phyloP scores from a whole-genome alignment of 2,329 filamentous ascomycete genomes.

The Sporothrix brasiliensis region DNA sequence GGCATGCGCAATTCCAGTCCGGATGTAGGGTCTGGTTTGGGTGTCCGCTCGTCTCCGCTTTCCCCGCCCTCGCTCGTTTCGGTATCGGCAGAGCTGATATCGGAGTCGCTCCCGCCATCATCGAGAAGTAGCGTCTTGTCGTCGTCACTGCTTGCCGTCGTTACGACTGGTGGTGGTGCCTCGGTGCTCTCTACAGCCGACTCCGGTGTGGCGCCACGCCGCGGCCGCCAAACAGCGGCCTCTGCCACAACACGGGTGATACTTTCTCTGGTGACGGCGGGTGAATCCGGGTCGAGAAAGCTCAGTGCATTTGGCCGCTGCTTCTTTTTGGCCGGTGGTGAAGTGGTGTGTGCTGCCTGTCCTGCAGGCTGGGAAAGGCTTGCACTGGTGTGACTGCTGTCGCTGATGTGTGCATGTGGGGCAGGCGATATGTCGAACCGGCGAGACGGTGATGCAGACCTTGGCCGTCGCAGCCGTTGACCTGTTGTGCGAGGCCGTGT shows the following conservation, averaged over 20 bases:
- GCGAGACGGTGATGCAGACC: slow-evolving; percentile 15
- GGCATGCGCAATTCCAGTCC: slow-evolving; percentile 23
- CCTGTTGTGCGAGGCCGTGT: neutral
- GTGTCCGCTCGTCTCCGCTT: slow-evolving; percentile 34
- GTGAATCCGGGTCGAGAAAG: slow-evolving; percentile 63
- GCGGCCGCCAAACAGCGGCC: slow-evolving; percentile 38
- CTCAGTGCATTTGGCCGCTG: slow-evolving; percentile 49
- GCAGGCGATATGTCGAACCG: neutral
- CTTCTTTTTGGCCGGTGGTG: slow-evolving; percentile 15
- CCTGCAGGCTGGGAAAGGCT: neutral
- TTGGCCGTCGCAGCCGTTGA: neutral
- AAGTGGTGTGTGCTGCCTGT: neutral
- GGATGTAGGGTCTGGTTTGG: slow-evolving; percentile 36
- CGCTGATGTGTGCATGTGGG: neutral
- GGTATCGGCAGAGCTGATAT: slow-evolving; percentile 49
- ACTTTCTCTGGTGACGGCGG: slow-evolving; percentile 47
- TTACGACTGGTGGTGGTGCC: slow-evolving; percentile 12
- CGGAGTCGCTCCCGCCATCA: slow-evolving; percentile 49
- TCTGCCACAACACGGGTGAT: slow-evolving; percentile 43
- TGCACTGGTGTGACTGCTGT: neutral
- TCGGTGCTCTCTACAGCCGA: slow-evolving; percentile 20
- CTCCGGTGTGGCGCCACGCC: neutral
- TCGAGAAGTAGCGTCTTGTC: slow-evolving; percentile 38
- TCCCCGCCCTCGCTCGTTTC: slow-evolving; percentile 47
- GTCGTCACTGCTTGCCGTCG: neutral